Evolutionary conservation across 2,329 filamentous ascomycete species (phyloP).

Genomic region (Alternaria hordeiaustralica): DNA sequence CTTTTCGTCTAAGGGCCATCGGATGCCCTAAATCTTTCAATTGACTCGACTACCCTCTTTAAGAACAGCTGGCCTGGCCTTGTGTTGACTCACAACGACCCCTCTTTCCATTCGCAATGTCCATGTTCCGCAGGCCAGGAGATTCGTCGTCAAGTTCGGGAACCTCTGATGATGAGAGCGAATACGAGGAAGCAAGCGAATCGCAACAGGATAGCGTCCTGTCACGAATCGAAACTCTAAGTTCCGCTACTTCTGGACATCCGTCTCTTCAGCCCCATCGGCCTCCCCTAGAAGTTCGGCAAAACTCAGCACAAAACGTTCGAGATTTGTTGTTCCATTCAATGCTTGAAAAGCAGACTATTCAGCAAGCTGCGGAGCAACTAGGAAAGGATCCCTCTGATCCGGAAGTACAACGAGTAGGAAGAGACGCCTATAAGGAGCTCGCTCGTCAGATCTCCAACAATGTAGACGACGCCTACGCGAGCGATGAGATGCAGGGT

Average conservation of each 20-base stretch:
- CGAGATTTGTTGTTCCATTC: constrained; percentile 53
- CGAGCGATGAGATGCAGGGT: constrained; percentile 47
- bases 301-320: constrained; percentile 34
- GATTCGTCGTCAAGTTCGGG: constrained; percentile 43
- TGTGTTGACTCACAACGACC: neutral
- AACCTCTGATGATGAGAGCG: constrained; percentile 25
- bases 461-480: constrained; percentile 47
- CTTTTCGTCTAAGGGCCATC: neutral
- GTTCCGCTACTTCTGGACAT: constrained; percentile 28
- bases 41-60: neutral
- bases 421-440: constrained; percentile 47
- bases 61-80: neutral
- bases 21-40: neutral
- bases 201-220: constrained; percentile 26
- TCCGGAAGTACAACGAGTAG: constrained; percentile 47
- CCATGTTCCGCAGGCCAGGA: constrained; percentile 44
- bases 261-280: constrained; percentile 11
- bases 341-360: constrained; percentile 54
- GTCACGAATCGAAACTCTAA: constrained; percentile 39
- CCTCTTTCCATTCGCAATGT: constrained; percentile 24
- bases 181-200: constrained; percentile 25
- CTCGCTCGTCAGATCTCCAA: constrained; percentile 49
- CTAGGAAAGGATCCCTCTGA: constrained; percentile 41
- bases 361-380: constrained; percentile 48
- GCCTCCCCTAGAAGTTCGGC: constrained; percentile 22